phyloP scores from a whole-genome alignment of 495 filamentous ascomycete species.

The Podospora comata region DNA sequence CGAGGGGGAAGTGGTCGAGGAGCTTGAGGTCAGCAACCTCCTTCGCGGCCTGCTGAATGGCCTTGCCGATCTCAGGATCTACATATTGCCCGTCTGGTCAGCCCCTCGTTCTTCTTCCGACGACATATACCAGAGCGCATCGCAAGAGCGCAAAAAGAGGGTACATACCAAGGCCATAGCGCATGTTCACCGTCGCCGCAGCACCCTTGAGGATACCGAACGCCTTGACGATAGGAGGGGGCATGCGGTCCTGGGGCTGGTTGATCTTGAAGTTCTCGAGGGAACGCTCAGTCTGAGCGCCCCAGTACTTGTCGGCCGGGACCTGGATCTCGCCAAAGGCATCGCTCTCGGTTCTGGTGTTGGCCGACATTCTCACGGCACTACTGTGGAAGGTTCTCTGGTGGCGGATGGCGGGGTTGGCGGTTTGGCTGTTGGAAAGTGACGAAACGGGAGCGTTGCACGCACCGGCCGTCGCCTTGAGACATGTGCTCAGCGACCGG shows the following conservation, averaged over 20 bases:
- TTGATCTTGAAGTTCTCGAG: slow-evolving; percentile 98
- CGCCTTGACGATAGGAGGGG: slow-evolving; percentile 81
- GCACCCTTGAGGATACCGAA: slow-evolving; percentile 98
- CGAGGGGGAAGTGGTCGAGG: slow-evolving; percentile 95
- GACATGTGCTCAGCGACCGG: slow-evolving; percentile 42
- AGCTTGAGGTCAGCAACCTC: slow-evolving; percentile 95
- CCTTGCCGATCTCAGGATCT: slow-evolving; percentile 89
- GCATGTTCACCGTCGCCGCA: slow-evolving; percentile 93
- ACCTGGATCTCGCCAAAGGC: slow-evolving; percentile 97
- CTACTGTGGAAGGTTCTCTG: slow-evolving; percentile 49
- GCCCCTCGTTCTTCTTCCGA: background rate
- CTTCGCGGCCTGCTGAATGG: slow-evolving; percentile 88
- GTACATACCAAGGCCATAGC: slow-evolving; percentile 80
- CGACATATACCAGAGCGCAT: background rate
- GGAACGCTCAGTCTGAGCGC: slow-evolving; percentile 96
- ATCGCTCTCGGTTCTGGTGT: slow-evolving; percentile 82
- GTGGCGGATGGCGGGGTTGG: slow-evolving; percentile 16
- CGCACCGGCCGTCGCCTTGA: slow-evolving; percentile 9
- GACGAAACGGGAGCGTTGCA: slow-evolving; percentile 19
- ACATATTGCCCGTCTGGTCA: slow-evolving; percentile 21
- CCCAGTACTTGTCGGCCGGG: slow-evolving; percentile 94
- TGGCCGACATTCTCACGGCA: slow-evolving; percentile 47
- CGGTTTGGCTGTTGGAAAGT: slow-evolving; percentile 17
- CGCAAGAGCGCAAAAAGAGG: slow-evolving; percentile 12
- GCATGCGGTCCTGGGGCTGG: slow-evolving; percentile 98